Base-by-base conservation (phyloP, 1,284 basidiomycete species). In the Sanghuangporus sanghuang region DNA sequence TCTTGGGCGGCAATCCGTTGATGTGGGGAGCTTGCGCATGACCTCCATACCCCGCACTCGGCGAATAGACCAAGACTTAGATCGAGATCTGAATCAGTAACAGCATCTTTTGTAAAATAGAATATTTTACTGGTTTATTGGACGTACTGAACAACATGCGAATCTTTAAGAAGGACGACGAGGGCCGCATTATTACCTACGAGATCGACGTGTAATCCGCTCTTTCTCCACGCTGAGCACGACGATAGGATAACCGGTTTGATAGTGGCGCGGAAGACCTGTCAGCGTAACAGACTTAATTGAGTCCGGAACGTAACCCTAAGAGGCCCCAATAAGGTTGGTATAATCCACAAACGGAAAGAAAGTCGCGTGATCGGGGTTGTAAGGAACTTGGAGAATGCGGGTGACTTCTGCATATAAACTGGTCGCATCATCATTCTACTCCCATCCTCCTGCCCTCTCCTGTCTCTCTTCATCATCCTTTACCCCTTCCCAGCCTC, bases 391-490 rank as follows among this genome's bases (percentile, higher is more conserved):
- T n/a, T 46, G 23, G 18, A 42, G 6, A 16, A 40, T 36, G 39
- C 40, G 39, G 14, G 18, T 27, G 38, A 42, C 57, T 57, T 16
- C 44, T n/a, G 39, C 57, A 58, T 58, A 58, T 58, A 58, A 58
- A 44, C 27, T 27, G 23, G n/a, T 27, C 35, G 46, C 21, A 42
- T 58, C 57, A 35, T 21, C 38, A 21, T 58, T 40, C 57, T 44
- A 11, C 42, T 48, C 56, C 21, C 57, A 48, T 48, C 40, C 57
- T n/a, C 27, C 40, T 23, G 9, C 21, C 40, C 42, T 40, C 23
- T 35, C 40, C 32, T 46, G 16, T 48, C 40, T 48, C 39, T 50
- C 12, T 44, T 39, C 57, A 39, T 56, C 40, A 27, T 48, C 21
- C 40, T 4, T 23, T 44, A 11, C 8, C 18, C 35, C 40, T 14